These are phyloP conservation scores for Neurospora tetrasperma DNA, from an alignment of 495 filamentous ascomycete genomes.

Conservation along the genomic window DNA sequence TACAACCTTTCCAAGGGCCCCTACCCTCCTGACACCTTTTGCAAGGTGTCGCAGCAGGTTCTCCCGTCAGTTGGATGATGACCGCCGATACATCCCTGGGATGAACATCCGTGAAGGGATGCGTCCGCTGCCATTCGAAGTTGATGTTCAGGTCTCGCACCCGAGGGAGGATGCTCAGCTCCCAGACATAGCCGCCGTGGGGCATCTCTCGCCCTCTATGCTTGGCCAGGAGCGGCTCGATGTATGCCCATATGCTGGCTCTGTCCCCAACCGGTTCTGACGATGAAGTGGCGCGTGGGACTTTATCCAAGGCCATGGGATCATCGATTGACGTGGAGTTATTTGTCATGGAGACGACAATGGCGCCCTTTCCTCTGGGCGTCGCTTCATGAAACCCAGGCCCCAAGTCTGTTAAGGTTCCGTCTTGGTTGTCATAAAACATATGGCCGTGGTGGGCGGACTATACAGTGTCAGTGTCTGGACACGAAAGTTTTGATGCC, in stretches of 20 bases:
- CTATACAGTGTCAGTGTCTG: constrained; percentile 3
- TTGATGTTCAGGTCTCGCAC: constrained; percentile 20
- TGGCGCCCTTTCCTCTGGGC: not conserved
- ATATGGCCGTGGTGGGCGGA: constrained; percentile 11
- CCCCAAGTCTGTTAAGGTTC: constrained; percentile 20
- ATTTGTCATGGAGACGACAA: constrained; percentile 12
- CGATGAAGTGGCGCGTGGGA: not conserved
- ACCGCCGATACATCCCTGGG: constrained; percentile 21
- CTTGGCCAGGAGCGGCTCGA: constrained; percentile 10
- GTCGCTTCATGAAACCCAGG: constrained; percentile 3
- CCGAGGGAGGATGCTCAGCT: constrained; percentile 13
- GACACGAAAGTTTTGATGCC: not conserved
- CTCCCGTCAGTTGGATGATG: constrained; percentile 23
- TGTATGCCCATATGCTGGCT: constrained; percentile 13
- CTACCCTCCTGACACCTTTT: constrained; percentile 14
- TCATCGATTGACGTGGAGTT: not conserved
- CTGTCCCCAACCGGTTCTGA: not conserved
- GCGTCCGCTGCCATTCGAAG: not conserved
- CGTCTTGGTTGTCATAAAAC: constrained; percentile 29
- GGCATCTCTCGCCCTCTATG: constrained; percentile 10
- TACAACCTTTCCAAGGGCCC: constrained; percentile 23
- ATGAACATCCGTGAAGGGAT: constrained; percentile 13
- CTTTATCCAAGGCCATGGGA: not conserved
- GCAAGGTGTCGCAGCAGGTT: constrained; percentile 17
- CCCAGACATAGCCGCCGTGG: constrained; percentile 2